Base-by-base conservation (phyloP, 768 basidiomycete genomes). In the Sarcodon sp. region DNA sequence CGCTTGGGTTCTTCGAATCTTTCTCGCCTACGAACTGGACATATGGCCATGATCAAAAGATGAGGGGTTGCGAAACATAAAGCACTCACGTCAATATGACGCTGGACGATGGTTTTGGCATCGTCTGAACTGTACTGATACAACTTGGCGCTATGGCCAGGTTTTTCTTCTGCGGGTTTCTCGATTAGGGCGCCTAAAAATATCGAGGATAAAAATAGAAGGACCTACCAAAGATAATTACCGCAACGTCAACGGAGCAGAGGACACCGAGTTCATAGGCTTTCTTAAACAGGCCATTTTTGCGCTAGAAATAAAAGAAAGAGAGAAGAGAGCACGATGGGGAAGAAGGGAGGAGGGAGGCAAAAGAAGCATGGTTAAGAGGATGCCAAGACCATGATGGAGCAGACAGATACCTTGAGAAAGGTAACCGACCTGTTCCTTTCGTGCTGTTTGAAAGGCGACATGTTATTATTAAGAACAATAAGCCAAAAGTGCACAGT, bases 351-450 rank as follows among this genome's bases (percentile, higher is more conserved):
- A 46, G 50, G 46, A 45, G 52, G 43, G 47, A 47, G 48, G 44
- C 48, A 53, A 47, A 48, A 47, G 37, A 47, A 53, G 50, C 46
- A 51, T 50, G 45, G 65, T 70, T 77, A 79, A 77, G 51, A 45
- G 48, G 79, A 83, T 81, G 81, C 77, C 69, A 70, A 68, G 69
- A 65, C 61, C 64, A 62, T 61, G 50, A 50, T 51, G 55, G 59
- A 59, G 62, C 59, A 58, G 58, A 57, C 51, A 56, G 71, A 56
- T 69, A 75, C 87, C 80, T 89, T 90, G 69, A 89, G 70, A 74
- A 89, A 90, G 57, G 87, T 90, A 62, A 90, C 87, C 53, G 85
- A 83, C 57, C 87, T 83, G 65, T 89, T 90, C 67, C 87, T 81
- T 68, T 90, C 87, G 69, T 90, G 84, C 87, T 90, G 73, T 66